Percentiles rank a stretch among this genome's conserved stretches.
These are phyloP conservation scores for Aspergillus nanangensis DNA, from an alignment of 495 filamentous ascomycete genomes.

Conservation along the genomic window DNA sequence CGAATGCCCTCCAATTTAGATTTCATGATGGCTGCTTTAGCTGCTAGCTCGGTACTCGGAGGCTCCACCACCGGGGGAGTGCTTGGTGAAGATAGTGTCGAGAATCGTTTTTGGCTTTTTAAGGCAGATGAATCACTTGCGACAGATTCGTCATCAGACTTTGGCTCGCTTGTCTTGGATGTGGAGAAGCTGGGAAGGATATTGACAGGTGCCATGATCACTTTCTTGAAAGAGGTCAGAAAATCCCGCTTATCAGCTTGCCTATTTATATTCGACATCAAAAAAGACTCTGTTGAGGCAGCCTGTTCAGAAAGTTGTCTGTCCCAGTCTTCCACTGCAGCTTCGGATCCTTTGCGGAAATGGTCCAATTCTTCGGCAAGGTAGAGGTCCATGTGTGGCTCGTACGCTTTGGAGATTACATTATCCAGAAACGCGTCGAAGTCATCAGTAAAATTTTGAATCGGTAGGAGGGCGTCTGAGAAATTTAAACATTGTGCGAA, in stretches of 20 bases:
- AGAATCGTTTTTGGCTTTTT: slow-evolving; percentile 49
- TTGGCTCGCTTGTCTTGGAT: slow-evolving; percentile 39
- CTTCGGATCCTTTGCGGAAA: slow-evolving; percentile 71
- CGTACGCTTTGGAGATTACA: slow-evolving; percentile 69
- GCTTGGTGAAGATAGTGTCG: slow-evolving; percentile 41
- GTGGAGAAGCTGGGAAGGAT: slow-evolving; percentile 67
- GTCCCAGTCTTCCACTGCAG: slow-evolving; percentile 80
- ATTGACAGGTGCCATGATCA: slow-evolving; percentile 97
- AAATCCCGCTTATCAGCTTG: slow-evolving; percentile 97
- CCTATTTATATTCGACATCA: slow-evolving; percentile 90
- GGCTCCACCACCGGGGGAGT: slow-evolving; percentile 55
- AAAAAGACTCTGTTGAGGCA: slow-evolving; percentile 84
- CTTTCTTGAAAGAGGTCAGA: slow-evolving; percentile 93
- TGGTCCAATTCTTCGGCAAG: slow-evolving; percentile 86
- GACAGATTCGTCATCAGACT: slow-evolving; percentile 28
- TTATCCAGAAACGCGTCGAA: slow-evolving; percentile 53
- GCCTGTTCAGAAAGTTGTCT: slow-evolving; percentile 87
- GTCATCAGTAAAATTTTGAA: slow-evolving; percentile 52
- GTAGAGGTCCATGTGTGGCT: slow-evolving; percentile 90
- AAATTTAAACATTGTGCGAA: slow-evolving; percentile 82
- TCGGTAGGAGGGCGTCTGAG: slow-evolving; percentile 59
- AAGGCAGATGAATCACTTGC: slow-evolving; percentile 29
- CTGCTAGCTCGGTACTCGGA: slow-evolving; percentile 86
- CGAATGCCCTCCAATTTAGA: slow-evolving; percentile 88
- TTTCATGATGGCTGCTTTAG: slow-evolving; percentile 96